Conservation (phyloP, 192 early-diverging fungal genomes). For the Backusella parvicylindrica region DNA sequence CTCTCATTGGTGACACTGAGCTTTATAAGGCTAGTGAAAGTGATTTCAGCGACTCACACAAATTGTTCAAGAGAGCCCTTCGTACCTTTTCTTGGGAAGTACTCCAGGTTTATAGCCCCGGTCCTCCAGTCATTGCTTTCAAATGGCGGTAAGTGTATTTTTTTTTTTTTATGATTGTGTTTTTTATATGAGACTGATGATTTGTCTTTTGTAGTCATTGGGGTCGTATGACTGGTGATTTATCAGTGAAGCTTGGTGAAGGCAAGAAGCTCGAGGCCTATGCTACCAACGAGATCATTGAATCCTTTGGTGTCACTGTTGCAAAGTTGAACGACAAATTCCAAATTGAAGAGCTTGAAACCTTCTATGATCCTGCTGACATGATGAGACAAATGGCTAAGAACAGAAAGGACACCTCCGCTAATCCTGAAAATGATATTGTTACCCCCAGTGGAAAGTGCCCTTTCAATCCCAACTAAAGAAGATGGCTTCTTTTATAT, state of each 20-base stretch:
- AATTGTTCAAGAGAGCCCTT: slow-evolving; percentile 36
- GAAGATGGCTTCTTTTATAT: neutral
- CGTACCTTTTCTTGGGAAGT: slow-evolving; percentile 41
- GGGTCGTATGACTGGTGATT: slow-evolving; percentile 38
- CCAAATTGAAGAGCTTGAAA: slow-evolving; percentile 34
- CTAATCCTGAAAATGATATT: slow-evolving; percentile 8
- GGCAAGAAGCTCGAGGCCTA: slow-evolving; percentile 34
- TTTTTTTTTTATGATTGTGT: too few species aligned
- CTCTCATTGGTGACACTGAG: slow-evolving; percentile 41
- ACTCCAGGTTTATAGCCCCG: slow-evolving; percentile 37
- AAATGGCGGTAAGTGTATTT: slow-evolving; percentile 32
- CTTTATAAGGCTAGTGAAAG: slow-evolving; percentile 37
- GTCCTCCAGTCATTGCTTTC: slow-evolving; percentile 39
- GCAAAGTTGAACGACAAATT: slow-evolving; percentile 41
- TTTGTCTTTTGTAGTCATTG: slow-evolving; percentile 23
- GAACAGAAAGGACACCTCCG: slow-evolving; percentile 19
- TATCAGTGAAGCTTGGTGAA: slow-evolving; percentile 28
- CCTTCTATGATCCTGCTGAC: slow-evolving; percentile 28
- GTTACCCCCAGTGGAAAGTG: slow-evolving; percentile 20
- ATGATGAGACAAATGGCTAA: slow-evolving; percentile 33
- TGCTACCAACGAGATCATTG: slow-evolving; percentile 33
- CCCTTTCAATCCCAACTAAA: slow-evolving; percentile 22
- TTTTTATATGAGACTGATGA: neutral
- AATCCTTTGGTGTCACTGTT: slow-evolving; percentile 35
- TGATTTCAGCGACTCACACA: slow-evolving; percentile 41